Percentiles rank a stretch among this genome's conserved stretches.
Evolutionary conservation across 768 basidiomycete species (phyloP).

Genomic region (Lactifluus echinatus): DNA sequence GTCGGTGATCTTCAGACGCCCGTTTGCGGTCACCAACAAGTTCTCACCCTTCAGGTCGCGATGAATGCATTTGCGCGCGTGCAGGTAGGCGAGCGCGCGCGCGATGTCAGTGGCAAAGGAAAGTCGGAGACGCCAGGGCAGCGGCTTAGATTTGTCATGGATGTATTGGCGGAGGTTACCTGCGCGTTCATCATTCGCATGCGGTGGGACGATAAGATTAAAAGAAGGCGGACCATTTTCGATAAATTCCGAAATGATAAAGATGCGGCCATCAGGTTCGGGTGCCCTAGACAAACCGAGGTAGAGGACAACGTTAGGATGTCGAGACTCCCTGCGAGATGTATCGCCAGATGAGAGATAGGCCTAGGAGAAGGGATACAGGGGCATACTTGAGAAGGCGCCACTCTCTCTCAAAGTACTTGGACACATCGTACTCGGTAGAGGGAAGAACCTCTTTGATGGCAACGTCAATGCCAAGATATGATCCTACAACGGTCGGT

Average conservation of each 20-base stretch:
- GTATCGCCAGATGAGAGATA: slow-evolving; percentile 5
- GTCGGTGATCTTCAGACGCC: slow-evolving; percentile 95
- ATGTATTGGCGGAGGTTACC: slow-evolving; percentile 87
- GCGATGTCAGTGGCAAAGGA: slow-evolving; percentile 94
- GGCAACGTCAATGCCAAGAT: slow-evolving; percentile 93
- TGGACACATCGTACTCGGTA: slow-evolving; percentile 85
- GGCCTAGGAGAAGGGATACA: slow-evolving; percentile 11
- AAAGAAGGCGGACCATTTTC: slow-evolving; percentile 73
- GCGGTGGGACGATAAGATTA: too few relatives aligned
- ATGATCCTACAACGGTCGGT: slow-evolving; percentile 43
- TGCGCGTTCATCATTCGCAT: too few relatives aligned
- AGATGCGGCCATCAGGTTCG: slow-evolving; percentile 72
- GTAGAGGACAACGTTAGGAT: slow-evolving; percentile 89
- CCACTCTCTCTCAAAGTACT: slow-evolving; percentile 99
- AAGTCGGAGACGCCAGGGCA: slow-evolving; percentile 89
- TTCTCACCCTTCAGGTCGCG: slow-evolving; percentile 97
- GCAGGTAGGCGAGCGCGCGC: slow-evolving; percentile 93
- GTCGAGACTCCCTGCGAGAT: slow-evolving; percentile 60
- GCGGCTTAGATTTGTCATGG: slow-evolving; percentile 69
- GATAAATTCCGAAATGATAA: slow-evolving; percentile 93
- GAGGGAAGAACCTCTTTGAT: slow-evolving; percentile 95
- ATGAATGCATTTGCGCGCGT: slow-evolving; percentile 84
- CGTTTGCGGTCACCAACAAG: slow-evolving; percentile 88
- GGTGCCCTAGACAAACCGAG: slow-evolving; percentile 83
- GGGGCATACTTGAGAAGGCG: slow-evolving; percentile 71